Percentiles rank a stretch among this genome's conserved stretches.
Conservation (phyloP, 2,329 filamentous ascomycete genomes). For the Aspergillus neotritici region DNA sequence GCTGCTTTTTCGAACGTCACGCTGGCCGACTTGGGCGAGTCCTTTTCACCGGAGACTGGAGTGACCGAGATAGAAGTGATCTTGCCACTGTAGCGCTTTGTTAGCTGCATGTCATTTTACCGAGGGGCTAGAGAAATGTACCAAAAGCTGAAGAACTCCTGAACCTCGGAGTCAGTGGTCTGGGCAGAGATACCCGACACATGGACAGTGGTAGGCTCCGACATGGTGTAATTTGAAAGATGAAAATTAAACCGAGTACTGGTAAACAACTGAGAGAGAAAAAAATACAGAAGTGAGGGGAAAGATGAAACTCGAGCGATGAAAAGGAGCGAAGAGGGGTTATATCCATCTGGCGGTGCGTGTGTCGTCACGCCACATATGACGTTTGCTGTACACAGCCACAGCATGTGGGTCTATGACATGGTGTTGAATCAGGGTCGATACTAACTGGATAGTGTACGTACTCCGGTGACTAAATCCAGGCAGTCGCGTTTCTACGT, state of each 20-base stretch:
- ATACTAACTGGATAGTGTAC: no score
- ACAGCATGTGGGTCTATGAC: slow-evolving; percentile 4
- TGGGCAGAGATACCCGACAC: slow-evolving; percentile 80
- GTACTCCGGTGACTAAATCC: no score
- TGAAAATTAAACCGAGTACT: not conserved
- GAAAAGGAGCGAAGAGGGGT: slow-evolving; percentile 1
- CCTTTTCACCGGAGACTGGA: slow-evolving; percentile 47
- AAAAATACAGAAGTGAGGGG: not conserved
- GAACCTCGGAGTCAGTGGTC: slow-evolving; percentile 85
- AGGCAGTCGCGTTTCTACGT: no score
- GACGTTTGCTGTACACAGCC: slow-evolving; percentile 30
- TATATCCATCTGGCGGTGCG: slow-evolving; percentile 14
- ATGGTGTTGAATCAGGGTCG: no score
- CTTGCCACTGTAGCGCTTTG: slow-evolving; percentile 66
- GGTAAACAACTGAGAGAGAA: not conserved
- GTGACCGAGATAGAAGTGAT: slow-evolving; percentile 77
- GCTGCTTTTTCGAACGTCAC: slow-evolving; percentile 97
- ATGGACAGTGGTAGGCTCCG: slow-evolving; percentile 62
- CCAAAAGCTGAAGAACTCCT: slow-evolving; percentile 97
- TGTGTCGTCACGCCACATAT: slow-evolving; percentile 27
- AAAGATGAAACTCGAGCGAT: not conserved
- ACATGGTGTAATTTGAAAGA: slow-evolving; percentile 41
- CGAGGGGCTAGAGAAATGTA: slow-evolving; percentile 35
- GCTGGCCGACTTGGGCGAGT: slow-evolving; percentile 72
- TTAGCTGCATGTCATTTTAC: not conserved